Evolutionary conservation across 805 yeast species (phyloP).

Genomic region (Metschnikowia bowlesiae): DNA sequence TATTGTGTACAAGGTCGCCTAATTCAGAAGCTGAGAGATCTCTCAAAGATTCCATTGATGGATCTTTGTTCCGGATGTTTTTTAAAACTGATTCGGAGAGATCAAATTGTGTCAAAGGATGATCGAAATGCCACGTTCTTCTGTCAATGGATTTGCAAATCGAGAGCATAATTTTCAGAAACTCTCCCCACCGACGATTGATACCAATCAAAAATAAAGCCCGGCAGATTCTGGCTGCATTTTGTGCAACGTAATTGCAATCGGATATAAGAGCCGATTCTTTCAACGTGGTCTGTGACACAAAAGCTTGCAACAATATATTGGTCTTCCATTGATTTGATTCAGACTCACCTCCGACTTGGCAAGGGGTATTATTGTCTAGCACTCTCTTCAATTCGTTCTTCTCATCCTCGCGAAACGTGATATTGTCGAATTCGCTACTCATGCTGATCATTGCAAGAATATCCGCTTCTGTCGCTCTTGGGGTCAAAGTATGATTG

Average conservation of each 20-base stretch:
- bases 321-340: slow-evolving; percentile 84
- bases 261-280: slow-evolving; percentile 86
- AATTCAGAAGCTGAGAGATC: slow-evolving; percentile 72
- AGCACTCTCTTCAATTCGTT: slow-evolving; percentile 61
- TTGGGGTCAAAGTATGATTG: slow-evolving; percentile 76
- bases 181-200: slow-evolving; percentile 86
- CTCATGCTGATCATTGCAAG: slow-evolving; percentile 86
- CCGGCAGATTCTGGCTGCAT: slow-evolving; percentile 87
- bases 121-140: slow-evolving; percentile 84
- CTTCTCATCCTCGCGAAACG: slow-evolving; percentile 83
- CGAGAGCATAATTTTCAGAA: slow-evolving; percentile 68
- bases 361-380: slow-evolving; percentile 68
- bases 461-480: slow-evolving; percentile 89
- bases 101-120: slow-evolving; percentile 86
- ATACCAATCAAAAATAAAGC: slow-evolving; percentile 85
- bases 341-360: slow-evolving; percentile 71
- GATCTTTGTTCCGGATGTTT: slow-evolving; percentile 57
- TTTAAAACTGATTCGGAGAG: slow-evolving; percentile 63
- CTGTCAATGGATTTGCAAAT: slow-evolving; percentile 84
- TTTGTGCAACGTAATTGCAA: slow-evolving; percentile 90
- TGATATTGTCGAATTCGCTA: slow-evolving; percentile 87
- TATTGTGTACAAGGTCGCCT: slow-evolving; percentile 87
- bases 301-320: slow-evolving; percentile 79
- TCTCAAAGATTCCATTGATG: slow-evolving; percentile 66
- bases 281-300: slow-evolving; percentile 65